A percentile compares a stretch with the other conserved stretches of the same genome.
Conservation (phyloP, 805 yeast genomes). For the Yarrowia bubula region DNA sequence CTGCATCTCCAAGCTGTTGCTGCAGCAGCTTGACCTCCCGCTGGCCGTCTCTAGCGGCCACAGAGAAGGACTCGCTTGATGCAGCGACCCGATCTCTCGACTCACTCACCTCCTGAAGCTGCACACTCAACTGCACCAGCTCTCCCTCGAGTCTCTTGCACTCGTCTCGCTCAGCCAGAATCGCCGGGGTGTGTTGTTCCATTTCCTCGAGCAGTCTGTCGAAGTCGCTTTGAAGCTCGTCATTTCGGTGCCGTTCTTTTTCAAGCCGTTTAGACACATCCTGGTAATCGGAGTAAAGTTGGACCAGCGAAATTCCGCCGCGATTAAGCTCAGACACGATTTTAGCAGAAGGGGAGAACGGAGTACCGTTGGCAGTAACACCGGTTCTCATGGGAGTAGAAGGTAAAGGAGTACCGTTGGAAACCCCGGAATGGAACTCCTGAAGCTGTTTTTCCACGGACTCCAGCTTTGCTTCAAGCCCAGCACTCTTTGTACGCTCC, state of each 20-base stretch:
- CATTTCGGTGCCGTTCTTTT: constrained; percentile 69
- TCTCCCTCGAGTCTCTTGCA: constrained; percentile 57
- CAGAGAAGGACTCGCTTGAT: constrained; percentile 37
- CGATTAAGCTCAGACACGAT: constrained; percentile 47
- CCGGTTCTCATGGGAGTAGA: constrained; percentile 29
- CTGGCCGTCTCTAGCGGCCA: constrained; percentile 45
- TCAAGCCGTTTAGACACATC: constrained; percentile 63
- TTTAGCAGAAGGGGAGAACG: constrained; percentile 57
- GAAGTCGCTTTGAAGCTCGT: constrained; percentile 65
- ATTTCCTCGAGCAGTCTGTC: constrained; percentile 71
- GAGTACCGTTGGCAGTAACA: constrained; percentile 27
- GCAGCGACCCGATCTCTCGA: constrained; percentile 42
- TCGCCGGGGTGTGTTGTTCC: constrained; percentile 73
- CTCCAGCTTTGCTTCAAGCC: constrained; percentile 43
- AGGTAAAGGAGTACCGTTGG: constrained; percentile 32
- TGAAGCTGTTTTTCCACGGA: constrained; percentile 44
- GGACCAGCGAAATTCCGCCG: constrained; percentile 60
- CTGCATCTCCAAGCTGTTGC: constrained; percentile 66
- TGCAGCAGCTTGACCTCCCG: constrained; percentile 50
- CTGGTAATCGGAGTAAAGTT: constrained; percentile 62
- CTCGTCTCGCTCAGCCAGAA: constrained; percentile 63
- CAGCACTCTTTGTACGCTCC: constrained; percentile 41
- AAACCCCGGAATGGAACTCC: constrained; percentile 29
- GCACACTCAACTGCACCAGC: constrained; percentile 52
- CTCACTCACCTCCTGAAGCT: constrained; percentile 45